These are phyloP conservation scores for Delonix regia DNA, from an alignment of 306 rosid genomes.

Conservation along the genomic window DNA sequence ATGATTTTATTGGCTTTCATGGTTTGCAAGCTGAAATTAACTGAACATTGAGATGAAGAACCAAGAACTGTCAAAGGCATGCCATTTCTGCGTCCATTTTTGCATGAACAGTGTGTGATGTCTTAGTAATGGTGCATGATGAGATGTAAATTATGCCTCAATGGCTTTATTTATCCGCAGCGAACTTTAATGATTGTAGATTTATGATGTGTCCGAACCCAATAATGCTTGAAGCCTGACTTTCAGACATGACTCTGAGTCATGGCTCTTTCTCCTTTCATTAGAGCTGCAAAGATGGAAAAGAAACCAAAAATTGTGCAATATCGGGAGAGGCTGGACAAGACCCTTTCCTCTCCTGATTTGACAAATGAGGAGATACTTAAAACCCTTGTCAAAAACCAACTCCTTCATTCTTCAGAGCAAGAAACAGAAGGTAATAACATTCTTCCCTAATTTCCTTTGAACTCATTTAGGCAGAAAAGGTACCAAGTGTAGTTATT, in stretches of 20 bases:
- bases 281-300: conserved; percentile 60
- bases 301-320: conserved; percentile 59
- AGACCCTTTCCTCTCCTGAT: conserved; percentile 71
- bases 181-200: conserved; percentile 11
- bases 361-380: conserved; percentile 58
- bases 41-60: neutral
- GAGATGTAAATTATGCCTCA: conserved; percentile 9
- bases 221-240: conserved; percentile 17
- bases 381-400: conserved; percentile 64
- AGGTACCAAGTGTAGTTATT: neutral
- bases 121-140: conserved; percentile 28
- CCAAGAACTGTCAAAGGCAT: neutral
- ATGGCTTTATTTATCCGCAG: conserved; percentile 10
- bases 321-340: conserved; percentile 81
- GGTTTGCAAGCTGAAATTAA: neutral
- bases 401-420: conserved; percentile 52
- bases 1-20: conserved; percentile 5
- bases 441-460: conserved; percentile 26
- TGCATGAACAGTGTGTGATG: neutral
- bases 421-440: conserved; percentile 58
- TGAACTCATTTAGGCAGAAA: conserved; percentile 18
- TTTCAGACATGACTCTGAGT: conserved; percentile 26
- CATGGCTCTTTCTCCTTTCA: conserved; percentile 27
- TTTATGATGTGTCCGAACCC: conserved; percentile 31
- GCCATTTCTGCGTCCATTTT: neutral